These are phyloP conservation scores for Entophlyctis luteolus DNA, from an alignment of 192 early-diverging fungal species.

Conservation along the genomic window DNA sequence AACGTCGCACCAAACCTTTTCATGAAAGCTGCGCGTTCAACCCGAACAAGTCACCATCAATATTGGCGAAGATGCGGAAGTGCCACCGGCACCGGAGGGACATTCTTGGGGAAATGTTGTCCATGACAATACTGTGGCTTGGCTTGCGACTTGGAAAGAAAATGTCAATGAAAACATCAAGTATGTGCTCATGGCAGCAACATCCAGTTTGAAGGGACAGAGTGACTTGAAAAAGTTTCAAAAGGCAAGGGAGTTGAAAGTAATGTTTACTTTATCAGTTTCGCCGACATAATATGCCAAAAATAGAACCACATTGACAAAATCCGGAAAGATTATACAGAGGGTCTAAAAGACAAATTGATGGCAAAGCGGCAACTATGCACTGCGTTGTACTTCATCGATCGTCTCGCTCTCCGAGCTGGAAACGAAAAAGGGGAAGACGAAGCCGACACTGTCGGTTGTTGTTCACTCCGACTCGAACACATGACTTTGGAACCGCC, in stretches of 20 bases:
- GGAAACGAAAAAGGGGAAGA: constrained; percentile 97
- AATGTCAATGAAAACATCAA: constrained; percentile 91
- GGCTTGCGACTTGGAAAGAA: constrained; percentile 98
- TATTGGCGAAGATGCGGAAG: constrained; percentile 67
- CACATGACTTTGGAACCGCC: constrained; percentile 82
- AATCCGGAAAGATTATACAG: constrained; percentile 77
- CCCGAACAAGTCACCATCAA: constrained; percentile 96
- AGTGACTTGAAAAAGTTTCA: constrained; percentile 96
- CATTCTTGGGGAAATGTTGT: constrained; percentile 84
- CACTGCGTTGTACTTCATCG: constrained; percentile 94
- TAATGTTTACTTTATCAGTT: constrained; percentile 15
- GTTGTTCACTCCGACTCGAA: constrained; percentile 92
- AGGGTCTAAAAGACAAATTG: constrained; percentile 73
- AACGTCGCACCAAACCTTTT: background rate
- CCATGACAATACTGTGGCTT: constrained; percentile 89
- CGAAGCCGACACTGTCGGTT: constrained; percentile 98
- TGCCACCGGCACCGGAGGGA: constrained; percentile 81
- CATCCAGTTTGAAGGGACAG: constrained; percentile 89
- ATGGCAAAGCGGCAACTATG: constrained; percentile 85
- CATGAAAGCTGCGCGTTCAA: constrained; percentile 63
- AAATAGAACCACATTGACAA: constrained; percentile 59
- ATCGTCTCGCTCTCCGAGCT: constrained; percentile 88
- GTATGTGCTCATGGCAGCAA: constrained; percentile 93
- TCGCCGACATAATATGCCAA: no score
- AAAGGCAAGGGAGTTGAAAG: constrained; percentile 83